Base-by-base conservation (phyloP, 345 rosid species). In the Salix purpurea region DNA sequence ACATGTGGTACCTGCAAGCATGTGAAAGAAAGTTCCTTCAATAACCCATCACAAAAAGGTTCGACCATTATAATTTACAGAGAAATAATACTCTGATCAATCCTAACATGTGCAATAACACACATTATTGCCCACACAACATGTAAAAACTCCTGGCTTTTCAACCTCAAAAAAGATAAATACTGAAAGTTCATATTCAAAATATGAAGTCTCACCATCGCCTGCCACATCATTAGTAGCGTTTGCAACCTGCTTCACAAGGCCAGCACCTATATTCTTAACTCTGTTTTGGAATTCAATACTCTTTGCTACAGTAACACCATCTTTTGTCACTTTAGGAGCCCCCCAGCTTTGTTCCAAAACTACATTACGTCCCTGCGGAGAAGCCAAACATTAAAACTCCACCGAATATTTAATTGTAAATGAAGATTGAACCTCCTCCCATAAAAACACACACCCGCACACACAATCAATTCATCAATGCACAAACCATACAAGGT, bases 221-320 rank as follows among this genome's bases (percentile, higher is more conserved):
- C 84, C 81, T 14, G 84, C 84, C 64, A 64, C 75, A 65, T 77
- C 81, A 71, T 82, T 82, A 28, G 81, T 82, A 11, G 81, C 81
- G 70, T 74, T 78, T 30, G 84, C 84, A 65, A 78, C 84, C 74
- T 82, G 81, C 73, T 78, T 82, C 2, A 82, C 81, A 4, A 82
- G 81, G 58, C 76, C 74, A 16, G 84, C 84, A 10, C 84, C 81
- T 3, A 82, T 71, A 16, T 82, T 82, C 69, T 74, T 78, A 6
- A 71, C 70, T 44, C 16, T 78, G 39, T 82, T 78, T 36, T 74
- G 50, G 40, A 82, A 78, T 26, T 82, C 81, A 58, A 82, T 78
- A 70, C 73, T 66, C 76, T 82, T 82, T 10, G 84, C 84, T 14
- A 82, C 81, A 12, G 81, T 82, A 5, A 82, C 84, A 54, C 84